Base-by-base conservation (phyloP, 176 grass and related monocot genomes). In the Phragmites australis region DNA sequence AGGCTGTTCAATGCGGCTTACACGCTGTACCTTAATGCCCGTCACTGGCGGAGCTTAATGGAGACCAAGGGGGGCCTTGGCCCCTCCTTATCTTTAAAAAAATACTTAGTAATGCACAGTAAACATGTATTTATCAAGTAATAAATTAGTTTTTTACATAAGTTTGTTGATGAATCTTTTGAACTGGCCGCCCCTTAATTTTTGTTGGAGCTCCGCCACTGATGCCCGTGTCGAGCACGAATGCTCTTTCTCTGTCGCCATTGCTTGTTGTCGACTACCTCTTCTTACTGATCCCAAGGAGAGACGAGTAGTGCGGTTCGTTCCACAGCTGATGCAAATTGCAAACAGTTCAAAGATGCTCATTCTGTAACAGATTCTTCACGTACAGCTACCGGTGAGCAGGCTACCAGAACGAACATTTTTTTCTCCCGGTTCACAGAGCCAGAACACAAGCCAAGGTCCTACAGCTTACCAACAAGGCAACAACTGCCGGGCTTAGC, bases 201-300 rank as follows among this genome's bases (percentile, higher is more conserved):
- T n/a, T n/a, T n/a, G n/a, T n/a, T n/a, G n/a, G n/a, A n/a, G n/a
- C n/a, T n/a, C n/a, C n/a, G n/a, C n/a, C n/a, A n/a, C n/a, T 61
- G 70, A 54, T 16, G 10, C 32, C 47, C 44, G 43, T 43, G 62
- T 29, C 78, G 12, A 60, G 40, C 69, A 67, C 50, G 9, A 32
- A 39, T 59, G 44, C 46, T 69, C 32, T 13, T 6, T 25, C 68
- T 46, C 58, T 9, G 79, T 19, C 9, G 79, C 19, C 53, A 23
- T 78, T 21, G 54, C 65, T 78, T n/a, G 13, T 9, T 78, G 82
- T 61, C 29, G 64, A 52, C 26, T 50, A 17, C 49, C 6, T 15
- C 21, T 16, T 8, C 4, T 23, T 12, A 9, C 47, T 25, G 66
- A 37, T 71, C 22, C 53, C 66, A 34, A 78, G 18, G 26, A 45